A percentile compares a stretch with the other conserved stretches of the same genome.
These are phyloP conservation scores for Pelargonium cotyledonis DNA, from an alignment of 441 rosid species.

Conservation along the genomic window DNA sequence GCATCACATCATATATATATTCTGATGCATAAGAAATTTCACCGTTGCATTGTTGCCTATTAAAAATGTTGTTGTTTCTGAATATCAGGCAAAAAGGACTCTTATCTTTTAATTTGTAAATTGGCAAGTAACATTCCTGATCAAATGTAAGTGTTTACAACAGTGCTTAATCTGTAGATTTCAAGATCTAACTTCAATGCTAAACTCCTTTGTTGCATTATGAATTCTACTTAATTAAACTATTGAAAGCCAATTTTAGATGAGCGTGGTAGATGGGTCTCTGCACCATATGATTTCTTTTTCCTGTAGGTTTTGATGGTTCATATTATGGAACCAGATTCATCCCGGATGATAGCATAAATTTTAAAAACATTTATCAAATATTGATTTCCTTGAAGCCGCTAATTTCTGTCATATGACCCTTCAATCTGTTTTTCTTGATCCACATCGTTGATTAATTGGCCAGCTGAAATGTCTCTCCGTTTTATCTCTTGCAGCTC, in stretches of 20 bases:
- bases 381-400: neutral
- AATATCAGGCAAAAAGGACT: neutral
- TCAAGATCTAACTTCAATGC: neutral
- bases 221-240: neutral
- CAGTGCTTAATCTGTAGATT: neutral
- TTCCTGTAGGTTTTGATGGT: neutral
- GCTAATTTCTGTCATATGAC: neutral
- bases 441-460: conserved; percentile 9
- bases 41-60: neutral
- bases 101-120: neutral
- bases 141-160: neutral
- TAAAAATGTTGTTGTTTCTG: neutral
- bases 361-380: neutral
- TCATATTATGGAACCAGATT: neutral
- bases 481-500: conserved; percentile 50
- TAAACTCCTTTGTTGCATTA: conserved; percentile 3
- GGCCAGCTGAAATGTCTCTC: conserved; percentile 20
- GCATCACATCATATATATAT: neutral
- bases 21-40: neutral
- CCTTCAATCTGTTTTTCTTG: conserved; percentile 3
- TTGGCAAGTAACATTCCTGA: neutral
- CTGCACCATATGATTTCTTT: neutral
- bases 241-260: neutral
- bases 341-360: neutral
- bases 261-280: neutral